A percentile compares a stretch with the other conserved stretches of the same genome.
phyloP scores from a whole-genome alignment of 169 alveolate genomes.

The Toxoplasma gondii region DNA sequence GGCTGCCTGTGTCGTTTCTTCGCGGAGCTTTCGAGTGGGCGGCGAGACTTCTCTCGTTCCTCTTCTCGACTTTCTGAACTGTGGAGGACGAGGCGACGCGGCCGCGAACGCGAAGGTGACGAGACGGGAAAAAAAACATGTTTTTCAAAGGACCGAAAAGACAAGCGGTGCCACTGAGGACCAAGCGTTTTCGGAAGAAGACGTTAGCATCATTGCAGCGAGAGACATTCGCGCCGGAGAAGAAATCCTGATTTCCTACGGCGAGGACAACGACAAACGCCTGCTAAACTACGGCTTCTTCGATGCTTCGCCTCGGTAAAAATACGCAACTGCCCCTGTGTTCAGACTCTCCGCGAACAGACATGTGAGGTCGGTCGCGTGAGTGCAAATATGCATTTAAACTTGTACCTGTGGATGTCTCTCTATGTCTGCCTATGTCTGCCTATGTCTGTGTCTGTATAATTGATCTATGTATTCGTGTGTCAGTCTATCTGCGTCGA shows the following conservation, averaged over 20 bases:
- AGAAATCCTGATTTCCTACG: background rate
- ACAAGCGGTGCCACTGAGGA: background rate
- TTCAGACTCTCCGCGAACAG: too few relatives aligned
- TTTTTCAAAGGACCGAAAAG: background rate
- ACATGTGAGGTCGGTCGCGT: too few relatives aligned
- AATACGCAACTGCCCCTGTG: too few relatives aligned
- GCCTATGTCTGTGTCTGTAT: background rate
- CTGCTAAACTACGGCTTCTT: slow-evolving; percentile 38
- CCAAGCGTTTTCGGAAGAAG: background rate
- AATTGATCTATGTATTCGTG: too few relatives aligned
- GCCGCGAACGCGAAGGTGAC: background rate
- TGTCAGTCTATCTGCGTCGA: too few relatives aligned
- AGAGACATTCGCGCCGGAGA: background rate
- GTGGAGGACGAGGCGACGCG: background rate
- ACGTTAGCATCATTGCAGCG: background rate
- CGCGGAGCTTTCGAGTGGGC: background rate
- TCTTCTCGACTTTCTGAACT: background rate
- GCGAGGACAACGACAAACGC: background rate
- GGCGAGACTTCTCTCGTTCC: background rate
- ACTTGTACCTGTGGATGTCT: too few relatives aligned
- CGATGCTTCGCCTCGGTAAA: background rate
- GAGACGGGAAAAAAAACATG: background rate
- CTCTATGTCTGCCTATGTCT: too few relatives aligned
- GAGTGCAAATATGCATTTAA: too few relatives aligned
- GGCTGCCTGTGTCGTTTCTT: slow-evolving; percentile 18